A percentile compares a stretch with the other conserved stretches of the same genome.
Conservation (phyloP, 78 protist species). For the Dictyostelium brefeldianum region DNA sequence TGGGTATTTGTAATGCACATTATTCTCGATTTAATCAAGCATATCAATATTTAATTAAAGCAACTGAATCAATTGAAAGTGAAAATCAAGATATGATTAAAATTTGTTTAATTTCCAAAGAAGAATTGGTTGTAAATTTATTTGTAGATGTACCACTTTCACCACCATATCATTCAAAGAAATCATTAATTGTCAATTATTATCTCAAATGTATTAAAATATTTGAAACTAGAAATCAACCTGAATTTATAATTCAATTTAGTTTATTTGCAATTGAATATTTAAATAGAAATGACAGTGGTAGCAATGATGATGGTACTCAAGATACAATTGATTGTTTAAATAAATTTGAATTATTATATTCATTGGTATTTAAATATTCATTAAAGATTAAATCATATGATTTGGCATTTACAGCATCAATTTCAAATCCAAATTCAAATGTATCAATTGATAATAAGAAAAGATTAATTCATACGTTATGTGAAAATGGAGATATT, state of each 20-base stretch:
- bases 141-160: conserved; percentile 18
- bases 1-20: conserved; percentile 60
- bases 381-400: conserved; percentile 29
- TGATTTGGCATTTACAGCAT: conserved; percentile 27
- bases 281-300: not conserved
- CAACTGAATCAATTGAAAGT: conserved; percentile 6
- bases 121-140: conserved; percentile 24
- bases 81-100: conserved; percentile 8
- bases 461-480: conserved; percentile 1
- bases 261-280: conserved; percentile 23
- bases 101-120: conserved; percentile 23
- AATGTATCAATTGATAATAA: not conserved
- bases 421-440: conserved; percentile 30
- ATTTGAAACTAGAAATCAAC: conserved; percentile 45
- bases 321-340: not conserved
- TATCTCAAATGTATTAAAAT: conserved; percentile 43
- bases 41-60: conserved; percentile 19
- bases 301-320: no score
- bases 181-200: not conserved
- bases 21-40: conserved; percentile 40
- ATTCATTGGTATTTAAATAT: conserved; percentile 23
- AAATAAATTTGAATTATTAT: not conserved
- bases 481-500: conserved; percentile 25
- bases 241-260: conserved; percentile 42
- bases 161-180: not conserved